Base-by-base conservation (phyloP, 2,329 filamentous ascomycete genomes). In the Grosmannia clavigera region DNA sequence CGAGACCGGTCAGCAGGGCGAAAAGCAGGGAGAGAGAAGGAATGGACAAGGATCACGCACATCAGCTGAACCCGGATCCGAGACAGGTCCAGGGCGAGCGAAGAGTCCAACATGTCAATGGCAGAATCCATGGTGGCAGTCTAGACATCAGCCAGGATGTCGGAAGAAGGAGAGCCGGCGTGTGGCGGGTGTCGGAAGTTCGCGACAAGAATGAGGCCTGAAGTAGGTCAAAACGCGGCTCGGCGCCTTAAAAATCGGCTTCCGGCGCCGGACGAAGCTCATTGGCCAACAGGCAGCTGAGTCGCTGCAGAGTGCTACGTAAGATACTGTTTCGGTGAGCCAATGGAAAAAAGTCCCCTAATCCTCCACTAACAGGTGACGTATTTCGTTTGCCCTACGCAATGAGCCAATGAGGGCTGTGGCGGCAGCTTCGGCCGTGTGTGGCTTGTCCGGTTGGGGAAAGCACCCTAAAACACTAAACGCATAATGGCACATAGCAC, bases 61-160 rank as follows among this genome's bases (percentile, higher is more conserved):
- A 96, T 95, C 64, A 96, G 77, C 73, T 96, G 90, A 74, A 90
- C 95, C 64, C 94, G 89, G 71, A 97, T 99, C 70, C 94, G 90
- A 64, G 84, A 81, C 56, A 99, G 82, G 71, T 97, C 92, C 68
- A 99, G 78, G 19, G 92, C 92, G 76, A 90, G 88, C 66, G 84
- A 83, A 69, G 86, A 83, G 74, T 97, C 88, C 48, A 85, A 89
- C 63, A 96, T 83, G 72, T 96, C 91, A 69, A 97, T 90, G 55
- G 90, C 84, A 22, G 88, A 81, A 72, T 99, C 94, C 94, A 99
- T 99, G 59, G 64, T 74, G 67, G 56, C 40, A 27, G 40, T 10
- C n/a, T 2, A 31, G 40, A 12, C 11, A 10, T 11, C 16, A 31
- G 31, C 16, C 52, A 35, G 7, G 51, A 22, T 9, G 50, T 22